Evolutionary conservation across 2,329 filamentous ascomycete genomes (phyloP).

Genomic region (Aspergillus intermedius): DNA sequence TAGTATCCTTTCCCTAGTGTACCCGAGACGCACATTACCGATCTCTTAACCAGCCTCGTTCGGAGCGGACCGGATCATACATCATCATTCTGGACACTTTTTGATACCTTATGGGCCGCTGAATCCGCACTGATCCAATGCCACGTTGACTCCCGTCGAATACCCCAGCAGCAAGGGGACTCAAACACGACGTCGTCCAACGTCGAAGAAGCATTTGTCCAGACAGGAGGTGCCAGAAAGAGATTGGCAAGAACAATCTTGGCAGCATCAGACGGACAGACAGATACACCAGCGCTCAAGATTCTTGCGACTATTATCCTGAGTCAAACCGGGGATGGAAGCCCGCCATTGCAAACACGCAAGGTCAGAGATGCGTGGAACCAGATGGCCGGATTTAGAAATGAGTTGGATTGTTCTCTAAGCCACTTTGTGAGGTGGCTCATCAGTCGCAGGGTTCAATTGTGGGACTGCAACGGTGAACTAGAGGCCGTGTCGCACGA

Average conservation of each 20-base stretch:
- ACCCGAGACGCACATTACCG: conserved; percentile 16
- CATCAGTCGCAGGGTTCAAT: conserved; percentile 20
- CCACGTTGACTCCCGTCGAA: conserved; percentile 26
- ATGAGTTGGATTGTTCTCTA: conserved; percentile 11
- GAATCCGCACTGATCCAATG: conserved; percentile 30
- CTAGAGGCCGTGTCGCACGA: conserved; percentile 17
- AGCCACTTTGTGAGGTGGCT: conserved; percentile 18
- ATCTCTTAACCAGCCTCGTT: conserved; percentile 13
- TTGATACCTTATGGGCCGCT: conserved; percentile 28
- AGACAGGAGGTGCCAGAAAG: conserved; percentile 13
- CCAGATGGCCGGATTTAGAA: conserved; percentile 10
- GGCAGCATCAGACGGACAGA: conserved; percentile 17
- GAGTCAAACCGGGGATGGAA: conserved; percentile 12
- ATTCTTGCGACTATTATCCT: conserved; percentile 15
- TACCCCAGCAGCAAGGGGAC: conserved; percentile 16
- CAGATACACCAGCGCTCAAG: conserved; percentile 12
- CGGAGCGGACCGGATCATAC: conserved; percentile 20
- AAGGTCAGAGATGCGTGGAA: conserved; percentile 15
- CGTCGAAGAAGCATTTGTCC: conserved; percentile 12
- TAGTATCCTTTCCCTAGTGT: conserved; percentile 29
- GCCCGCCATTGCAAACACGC: conserved; percentile 13
- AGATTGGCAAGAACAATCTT: conserved; percentile 15
- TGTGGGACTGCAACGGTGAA: conserved; percentile 22
- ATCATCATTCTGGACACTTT: conserved; percentile 26
- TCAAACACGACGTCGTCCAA: conserved; percentile 8